Conservation (phyloP, 129 eudicot species). For the Rutidosis leptorrhynchoides region DNA sequence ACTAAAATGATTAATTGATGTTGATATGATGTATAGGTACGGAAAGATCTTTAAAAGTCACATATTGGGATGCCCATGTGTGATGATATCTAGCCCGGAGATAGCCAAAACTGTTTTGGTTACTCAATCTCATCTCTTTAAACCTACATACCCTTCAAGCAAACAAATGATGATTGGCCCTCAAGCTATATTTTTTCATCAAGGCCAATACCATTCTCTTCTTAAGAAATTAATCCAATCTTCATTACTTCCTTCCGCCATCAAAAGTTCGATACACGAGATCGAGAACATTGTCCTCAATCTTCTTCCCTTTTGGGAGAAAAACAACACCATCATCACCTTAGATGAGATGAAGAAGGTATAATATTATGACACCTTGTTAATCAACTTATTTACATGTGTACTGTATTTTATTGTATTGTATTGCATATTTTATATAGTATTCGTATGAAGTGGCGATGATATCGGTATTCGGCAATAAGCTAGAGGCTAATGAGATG, state of each 20-base stretch:
- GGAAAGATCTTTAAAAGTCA: constrained; percentile 78
- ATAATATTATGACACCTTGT: neutral
- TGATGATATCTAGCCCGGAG: constrained; percentile 91
- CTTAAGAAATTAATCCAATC: constrained; percentile 63
- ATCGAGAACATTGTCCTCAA: constrained; percentile 51
- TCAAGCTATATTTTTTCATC: constrained; percentile 78
- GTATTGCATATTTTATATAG: constrained; percentile 26
- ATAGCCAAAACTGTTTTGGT: constrained; percentile 62
- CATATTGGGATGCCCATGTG: constrained; percentile 92
- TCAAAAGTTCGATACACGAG: constrained; percentile 35
- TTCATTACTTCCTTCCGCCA: constrained; percentile 54
- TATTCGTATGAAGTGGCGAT: constrained; percentile 83
- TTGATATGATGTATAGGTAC: constrained; percentile 43
- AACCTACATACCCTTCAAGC: constrained; percentile 87
- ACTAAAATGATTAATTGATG: neutral
- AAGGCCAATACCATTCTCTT: constrained; percentile 66
- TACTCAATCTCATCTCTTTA: constrained; percentile 69
- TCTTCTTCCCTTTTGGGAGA: constrained; percentile 46
- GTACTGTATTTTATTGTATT: neutral
- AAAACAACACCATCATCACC: constrained; percentile 40
- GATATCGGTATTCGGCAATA: constrained; percentile 56
- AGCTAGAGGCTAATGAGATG: constrained; percentile 33
- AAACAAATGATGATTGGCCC: constrained; percentile 77
- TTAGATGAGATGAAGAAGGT: constrained; percentile 85
- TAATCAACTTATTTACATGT: neutral